Percentiles rank a stretch among this genome's conserved stretches.
phyloP scores from a whole-genome alignment of 2,329 filamentous ascomycete species.

The Mycosphaerella sp. region DNA sequence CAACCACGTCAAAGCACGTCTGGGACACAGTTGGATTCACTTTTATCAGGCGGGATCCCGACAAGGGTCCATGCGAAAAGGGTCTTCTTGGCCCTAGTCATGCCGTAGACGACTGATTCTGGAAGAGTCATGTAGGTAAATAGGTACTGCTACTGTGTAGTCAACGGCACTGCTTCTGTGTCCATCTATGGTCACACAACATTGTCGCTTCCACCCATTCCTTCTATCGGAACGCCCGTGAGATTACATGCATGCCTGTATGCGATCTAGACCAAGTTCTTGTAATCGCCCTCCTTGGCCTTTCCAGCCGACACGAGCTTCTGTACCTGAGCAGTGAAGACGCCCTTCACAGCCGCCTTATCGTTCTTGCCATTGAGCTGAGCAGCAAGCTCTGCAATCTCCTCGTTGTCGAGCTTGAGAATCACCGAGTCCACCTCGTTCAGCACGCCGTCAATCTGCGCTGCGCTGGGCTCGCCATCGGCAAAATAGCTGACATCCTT shows the following conservation, averaged over 20 bases:
- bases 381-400: slow-evolving; percentile 74
- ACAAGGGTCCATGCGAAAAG: too few species aligned
- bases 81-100: too few species aligned
- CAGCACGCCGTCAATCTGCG: slow-evolving; percentile 76
- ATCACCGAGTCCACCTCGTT: slow-evolving; percentile 82
- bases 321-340: slow-evolving; percentile 73
- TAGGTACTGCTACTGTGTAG: too few species aligned
- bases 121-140: too few species aligned
- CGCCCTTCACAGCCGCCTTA: slow-evolving; percentile 74
- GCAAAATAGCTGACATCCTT: slow-evolving; percentile 98
- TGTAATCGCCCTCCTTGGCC: slow-evolving; percentile 75
- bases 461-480: slow-evolving; percentile 60
- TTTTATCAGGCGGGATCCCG: too few species aligned
- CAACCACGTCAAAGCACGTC: too few species aligned
- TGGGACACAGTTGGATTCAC: too few species aligned
- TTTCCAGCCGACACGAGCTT: slow-evolving; percentile 75
- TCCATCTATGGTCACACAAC: background rate
- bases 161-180: background rate
- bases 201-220: background rate
- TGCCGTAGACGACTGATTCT: too few species aligned
- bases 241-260: background rate
- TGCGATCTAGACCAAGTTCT: slow-evolving; percentile 42
- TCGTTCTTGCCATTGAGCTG: slow-evolving; percentile 76
- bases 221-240: background rate
- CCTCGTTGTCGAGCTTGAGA: slow-evolving; percentile 81